Base-by-base conservation (phyloP, 2,329 filamentous ascomycete genomes). In the Aspergillus brasiliensis region DNA sequence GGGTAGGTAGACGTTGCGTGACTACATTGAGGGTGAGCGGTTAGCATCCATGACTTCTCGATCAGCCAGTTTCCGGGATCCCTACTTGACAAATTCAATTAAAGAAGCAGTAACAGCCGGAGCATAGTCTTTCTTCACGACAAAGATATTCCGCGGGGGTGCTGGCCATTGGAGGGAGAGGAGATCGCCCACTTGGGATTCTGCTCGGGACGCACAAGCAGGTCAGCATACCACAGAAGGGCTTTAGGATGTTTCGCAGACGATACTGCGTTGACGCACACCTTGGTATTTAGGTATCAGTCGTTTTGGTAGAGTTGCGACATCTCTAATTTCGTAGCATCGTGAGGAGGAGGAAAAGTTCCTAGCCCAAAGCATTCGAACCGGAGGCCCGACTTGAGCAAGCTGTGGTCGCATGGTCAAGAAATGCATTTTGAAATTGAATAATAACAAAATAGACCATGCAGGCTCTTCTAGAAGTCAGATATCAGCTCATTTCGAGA, bases 1-100 rank as follows among this genome's bases (percentile, higher is more conserved):
- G 92, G 89, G 75, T 98, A 97, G 60, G 91, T 91, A 62, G 82
- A 83, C 66, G 88, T 86, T 60, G 97, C 85, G 75, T 98, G 90
- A 67, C 85, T 89, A 65, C 0, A 51, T 44, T 5, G 25, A 23
- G 17, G 11, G 11, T 48, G 21, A 28, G 8, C 11, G 10, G 37
- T 55, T 37, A 63, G 57, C n/a, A 31, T 31, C 57, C 42, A 8
- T 55, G 47, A 17, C n/a, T 23, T 25, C 13, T 40, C 37, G 21
- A 19, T 17, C 13, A 52, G 8, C 15, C 23, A 23, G 13, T 19
- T 5, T 17, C 8, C 27, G n/a, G 31, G 19, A n/a, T 8, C 37
- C 67, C 21, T 75, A 81, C 71, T 82, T 81, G 46, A 81, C 81
- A 69, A 87, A 87, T 67, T 87, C 84, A 60, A 86, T 70, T 38